Base-by-base conservation (phyloP, 495 filamentous ascomycete species). In the Penicillium lividum region DNA sequence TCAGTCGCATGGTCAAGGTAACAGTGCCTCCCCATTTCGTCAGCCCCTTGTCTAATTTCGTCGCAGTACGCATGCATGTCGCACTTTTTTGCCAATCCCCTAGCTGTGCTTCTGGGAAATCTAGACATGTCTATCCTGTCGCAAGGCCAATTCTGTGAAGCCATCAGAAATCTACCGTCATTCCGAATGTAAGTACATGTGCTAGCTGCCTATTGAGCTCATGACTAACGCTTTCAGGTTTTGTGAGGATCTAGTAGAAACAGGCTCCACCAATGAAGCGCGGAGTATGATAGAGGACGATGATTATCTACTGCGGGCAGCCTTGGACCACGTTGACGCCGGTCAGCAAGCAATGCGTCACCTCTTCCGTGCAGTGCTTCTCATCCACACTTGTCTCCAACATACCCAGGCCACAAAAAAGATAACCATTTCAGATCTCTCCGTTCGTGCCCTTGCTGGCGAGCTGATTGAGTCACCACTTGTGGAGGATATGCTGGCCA, bases 51-150 rank as follows among this genome's bases (percentile, higher is more conserved):
- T 46, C 61, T 68, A 58, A 69, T 25, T 18, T 9, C 49, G 48
- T 6, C 51, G 11, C 60, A 95, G 89, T 97, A 97, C 73, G 84
- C 87, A 13, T 93, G 94, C 62, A 97, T 98, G 93, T 91, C 88
- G 30, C 91, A 96, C 70, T 97, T 96, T 69, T 98, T 93, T 67
- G 90, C 90, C 42, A 97, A 98, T 69, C 84, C 90, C 0, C 74
- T 96, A n/a, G 89, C 89, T 44, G 73, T 91, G 16, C 75, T 96
- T 36, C 77, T 82, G 7, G 65, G 65, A 48, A 60, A 78, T 3
- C 57, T 81, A 0, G 49, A 85, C 25, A 47, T 53, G 25, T 50
- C 52, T 6, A 45, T 48, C 5, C 38, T 63, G 44, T 58, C 63
- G 8, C 75, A 84, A 49, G 63, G 72, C 7, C 80, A 87, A 31